A percentile compares a stretch with the other conserved stretches of the same genome.
Conservation (phyloP, 768 basidiomycete species). For the Sporobolomyces pararoseus region DNA sequence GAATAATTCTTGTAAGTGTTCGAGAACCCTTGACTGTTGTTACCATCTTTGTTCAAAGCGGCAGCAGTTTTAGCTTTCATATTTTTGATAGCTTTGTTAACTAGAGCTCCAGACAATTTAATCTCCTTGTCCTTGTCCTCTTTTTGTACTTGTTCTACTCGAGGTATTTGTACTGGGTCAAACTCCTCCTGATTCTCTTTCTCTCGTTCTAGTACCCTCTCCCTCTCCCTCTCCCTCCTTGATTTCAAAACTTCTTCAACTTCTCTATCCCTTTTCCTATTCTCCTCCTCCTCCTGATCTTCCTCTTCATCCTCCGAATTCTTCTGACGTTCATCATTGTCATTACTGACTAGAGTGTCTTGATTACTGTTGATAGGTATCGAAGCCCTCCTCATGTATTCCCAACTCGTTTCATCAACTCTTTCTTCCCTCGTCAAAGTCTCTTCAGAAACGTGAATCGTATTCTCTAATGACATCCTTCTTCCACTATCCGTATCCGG, state of each 20-base stretch:
- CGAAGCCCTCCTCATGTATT: constrained; percentile 1
- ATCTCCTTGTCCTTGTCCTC: background rate
- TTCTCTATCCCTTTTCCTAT: background rate
- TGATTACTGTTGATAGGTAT: no score
- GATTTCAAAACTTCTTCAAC: background rate
- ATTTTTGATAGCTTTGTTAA: constrained; percentile 15
- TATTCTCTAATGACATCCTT: constrained; percentile 31
- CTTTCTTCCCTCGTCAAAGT: constrained; percentile 20
- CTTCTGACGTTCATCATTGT: no score
- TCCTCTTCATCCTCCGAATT: background rate
- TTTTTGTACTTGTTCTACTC: no score
- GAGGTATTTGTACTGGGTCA: no score
- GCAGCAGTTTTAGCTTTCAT: constrained; percentile 1
- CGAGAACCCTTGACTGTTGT: no score
- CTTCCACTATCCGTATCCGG: constrained; percentile 9
- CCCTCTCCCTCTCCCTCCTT: background rate
- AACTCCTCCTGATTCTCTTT: no score
- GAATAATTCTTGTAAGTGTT: constrained; percentile 16
- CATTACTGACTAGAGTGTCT: no score
- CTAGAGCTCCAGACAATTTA: constrained; percentile 9
- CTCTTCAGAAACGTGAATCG: constrained; percentile 29
- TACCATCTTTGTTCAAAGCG: no score
- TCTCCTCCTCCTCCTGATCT: background rate
- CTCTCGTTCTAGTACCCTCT: no score
- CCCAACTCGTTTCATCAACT: constrained; percentile 6